Percentiles rank a stretch among this genome's conserved stretches.
Conservation (phyloP, 2,329 filamentous ascomycete species). For the Diaporthe sp. region DNA sequence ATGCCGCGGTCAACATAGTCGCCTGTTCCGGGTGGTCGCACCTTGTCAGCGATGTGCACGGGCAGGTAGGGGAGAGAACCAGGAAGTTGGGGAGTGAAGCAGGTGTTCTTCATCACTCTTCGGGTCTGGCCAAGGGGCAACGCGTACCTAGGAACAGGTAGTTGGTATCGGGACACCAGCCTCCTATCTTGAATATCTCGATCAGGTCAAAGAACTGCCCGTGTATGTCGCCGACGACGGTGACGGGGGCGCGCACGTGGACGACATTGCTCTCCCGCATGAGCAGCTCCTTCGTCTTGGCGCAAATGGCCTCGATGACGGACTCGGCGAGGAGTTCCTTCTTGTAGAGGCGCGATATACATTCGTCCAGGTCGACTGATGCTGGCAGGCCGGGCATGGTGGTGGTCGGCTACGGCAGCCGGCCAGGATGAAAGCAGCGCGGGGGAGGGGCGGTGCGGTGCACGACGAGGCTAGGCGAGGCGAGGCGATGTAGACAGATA, state of each 20-base stretch:
- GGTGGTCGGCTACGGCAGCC: constrained; percentile 8
- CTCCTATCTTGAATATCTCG: constrained; percentile 98
- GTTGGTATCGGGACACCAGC: constrained; percentile 97
- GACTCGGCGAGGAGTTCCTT: constrained; percentile 96
- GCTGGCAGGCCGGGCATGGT: constrained; percentile 67
- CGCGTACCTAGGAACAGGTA: constrained; percentile 91
- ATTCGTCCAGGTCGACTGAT: constrained; percentile 98
- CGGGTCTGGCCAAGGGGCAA: neutral
- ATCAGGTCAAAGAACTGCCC: constrained; percentile 99
- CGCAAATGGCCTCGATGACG: constrained; percentile 98
- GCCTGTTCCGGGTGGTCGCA: constrained; percentile 63
- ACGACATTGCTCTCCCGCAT: constrained; percentile 99
- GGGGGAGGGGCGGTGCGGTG: neutral
- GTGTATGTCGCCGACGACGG: constrained; percentile 98
- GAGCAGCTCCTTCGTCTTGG: constrained; percentile 97
- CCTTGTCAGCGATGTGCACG: constrained; percentile 31
- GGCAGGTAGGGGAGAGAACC: neutral
- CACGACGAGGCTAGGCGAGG: neutral
- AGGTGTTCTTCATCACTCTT: neutral
- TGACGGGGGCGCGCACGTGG: constrained; percentile 94
- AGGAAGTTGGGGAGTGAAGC: constrained; percentile 4
- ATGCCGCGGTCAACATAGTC: constrained; percentile 99
- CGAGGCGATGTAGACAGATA: neutral
- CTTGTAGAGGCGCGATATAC: constrained; percentile 95
- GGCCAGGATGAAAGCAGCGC: neutral